Evolutionary conservation across 2,329 filamentous ascomycete genomes (phyloP).

Genomic region (Anisogramma anomala): DNA sequence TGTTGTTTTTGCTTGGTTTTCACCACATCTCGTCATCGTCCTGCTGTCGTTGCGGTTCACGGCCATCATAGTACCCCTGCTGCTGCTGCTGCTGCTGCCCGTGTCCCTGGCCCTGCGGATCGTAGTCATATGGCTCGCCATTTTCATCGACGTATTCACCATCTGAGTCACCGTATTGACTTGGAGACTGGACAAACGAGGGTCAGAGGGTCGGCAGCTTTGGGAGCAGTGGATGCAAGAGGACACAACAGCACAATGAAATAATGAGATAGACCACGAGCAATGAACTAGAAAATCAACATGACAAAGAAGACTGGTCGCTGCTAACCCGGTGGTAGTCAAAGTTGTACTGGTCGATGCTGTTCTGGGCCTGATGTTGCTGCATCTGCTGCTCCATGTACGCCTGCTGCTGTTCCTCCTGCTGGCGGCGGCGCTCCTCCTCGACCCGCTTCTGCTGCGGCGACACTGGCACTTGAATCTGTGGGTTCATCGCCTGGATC

Average conservation of each 20-base stretch:
- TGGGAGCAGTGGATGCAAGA: too few species aligned
- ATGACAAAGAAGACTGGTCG: background rate
- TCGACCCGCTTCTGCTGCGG: conserved; percentile 39
- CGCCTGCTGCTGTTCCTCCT: conserved; percentile 31
- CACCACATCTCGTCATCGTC: conserved; percentile 20
- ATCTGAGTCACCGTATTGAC: conserved; percentile 22
- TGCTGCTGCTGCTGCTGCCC: conserved; percentile 22
- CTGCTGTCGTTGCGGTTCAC: conserved; percentile 12
- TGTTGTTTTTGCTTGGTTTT: background rate
- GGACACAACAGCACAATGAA: too few species aligned
- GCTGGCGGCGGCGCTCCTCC: conserved; percentile 39
- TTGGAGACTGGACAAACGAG: conserved; percentile 18
- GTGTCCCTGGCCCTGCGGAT: conserved; percentile 24
- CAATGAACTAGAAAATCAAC: background rate
- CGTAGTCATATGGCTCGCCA: conserved; percentile 25
- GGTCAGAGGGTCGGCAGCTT: background rate
- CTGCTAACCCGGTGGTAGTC: conserved; percentile 26
- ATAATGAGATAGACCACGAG: background rate
- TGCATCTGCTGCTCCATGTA: conserved; percentile 32
- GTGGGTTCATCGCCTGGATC: conserved; percentile 96
- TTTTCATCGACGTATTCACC: conserved; percentile 24
- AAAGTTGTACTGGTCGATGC: conserved; percentile 23
- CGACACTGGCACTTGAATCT: conserved; percentile 80
- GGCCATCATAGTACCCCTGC: conserved; percentile 19
- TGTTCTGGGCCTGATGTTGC: conserved; percentile 20